These are phyloP conservation scores for Penicillium argentinense DNA, from an alignment of 495 filamentous ascomycete genomes.

Conservation along the genomic window DNA sequence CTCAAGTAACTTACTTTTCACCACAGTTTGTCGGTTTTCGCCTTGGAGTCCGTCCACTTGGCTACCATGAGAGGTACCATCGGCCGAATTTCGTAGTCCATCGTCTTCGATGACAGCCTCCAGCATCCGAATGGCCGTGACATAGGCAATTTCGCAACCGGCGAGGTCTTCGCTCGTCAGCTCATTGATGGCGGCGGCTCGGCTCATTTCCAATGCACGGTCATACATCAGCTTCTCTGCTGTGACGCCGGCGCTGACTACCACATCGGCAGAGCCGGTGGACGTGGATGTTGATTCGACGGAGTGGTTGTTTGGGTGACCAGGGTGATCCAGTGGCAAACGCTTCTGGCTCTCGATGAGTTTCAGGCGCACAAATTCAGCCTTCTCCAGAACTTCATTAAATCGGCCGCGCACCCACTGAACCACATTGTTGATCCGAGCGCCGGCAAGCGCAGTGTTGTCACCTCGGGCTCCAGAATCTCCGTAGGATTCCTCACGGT, in stretches of 20 bases:
- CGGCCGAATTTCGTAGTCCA: constrained; percentile 44
- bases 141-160: constrained; percentile 90
- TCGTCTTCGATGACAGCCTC: constrained; percentile 91
- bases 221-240: constrained; percentile 99
- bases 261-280: constrained; percentile 61
- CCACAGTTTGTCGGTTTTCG: constrained; percentile 70
- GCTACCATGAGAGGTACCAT: constrained; percentile 24
- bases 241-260: constrained; percentile 74
- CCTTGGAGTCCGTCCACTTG: constrained; percentile 63
- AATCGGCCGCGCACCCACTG: constrained; percentile 94
- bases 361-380: constrained; percentile 84
- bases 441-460: constrained; percentile 54
- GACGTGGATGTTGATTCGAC: constrained; percentile 47
- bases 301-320: constrained; percentile 76
- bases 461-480: constrained; percentile 43
- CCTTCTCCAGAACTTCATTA: constrained; percentile 95
- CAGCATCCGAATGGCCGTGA: constrained; percentile 88
- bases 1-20: constrained; percentile 60
- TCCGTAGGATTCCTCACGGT: constrained; percentile 59
- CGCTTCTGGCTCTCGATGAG: constrained; percentile 82
- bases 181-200: constrained; percentile 90
- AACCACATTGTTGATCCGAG: constrained; percentile 85
- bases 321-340: constrained; percentile 80
- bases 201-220: constrained; percentile 93
- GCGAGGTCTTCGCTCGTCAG: constrained; percentile 84